Base-by-base conservation (phyloP, 768 basidiomycete species). In the Podaxis carcinomalis region DNA sequence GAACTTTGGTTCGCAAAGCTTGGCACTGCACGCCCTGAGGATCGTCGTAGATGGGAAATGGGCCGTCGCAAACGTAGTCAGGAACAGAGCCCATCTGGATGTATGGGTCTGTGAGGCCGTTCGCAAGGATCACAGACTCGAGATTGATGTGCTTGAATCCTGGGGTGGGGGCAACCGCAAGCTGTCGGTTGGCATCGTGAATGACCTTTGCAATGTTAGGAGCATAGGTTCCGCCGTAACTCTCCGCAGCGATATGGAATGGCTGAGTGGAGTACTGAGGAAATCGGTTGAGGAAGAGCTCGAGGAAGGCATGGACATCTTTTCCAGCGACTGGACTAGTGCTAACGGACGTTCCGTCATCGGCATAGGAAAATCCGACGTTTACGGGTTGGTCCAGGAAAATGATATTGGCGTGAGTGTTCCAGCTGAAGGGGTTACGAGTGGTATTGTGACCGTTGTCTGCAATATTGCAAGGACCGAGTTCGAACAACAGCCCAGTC, bases 351-450 rank as follows among this genome's bases (percentile, higher is more conserved):
- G 84, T 86, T 39, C 87, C 87, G 40, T 90, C 87, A 11, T 88
- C 83, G 0, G 86, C 82, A 70, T 95, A 98, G 0, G 92, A 95
- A 75, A 82, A 96, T 35, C 96, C 95, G 40, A 97, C 95, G 59
- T 89, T 85, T 66, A 95, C 83, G 19, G 95, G 95, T 68, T 93
- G 82, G 69, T 87, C 85, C 62, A 90, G 83, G 80, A 89, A 89
- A 59, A 89, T 87, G 64, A 89, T 77, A 68, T 92, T 92, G 51
- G 90, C 86, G 64, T 88, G 75, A 42, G 77, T 79, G 67, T 88
- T 99, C 96, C 96, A 99, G 65, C 88, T 88, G 78, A 91, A 70
- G 5, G 85, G 81, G 74, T 99, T 98, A 69, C 69, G 68, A 1
- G 84, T 87, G 14, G 86, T 86, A 74, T 87, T 88, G 62, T 76